Evolutionary conservation across 768 basidiomycete species (phyloP), one percentile per base, ranked within the genome.

Genomic region (Macrocybe gigantea): DNA sequence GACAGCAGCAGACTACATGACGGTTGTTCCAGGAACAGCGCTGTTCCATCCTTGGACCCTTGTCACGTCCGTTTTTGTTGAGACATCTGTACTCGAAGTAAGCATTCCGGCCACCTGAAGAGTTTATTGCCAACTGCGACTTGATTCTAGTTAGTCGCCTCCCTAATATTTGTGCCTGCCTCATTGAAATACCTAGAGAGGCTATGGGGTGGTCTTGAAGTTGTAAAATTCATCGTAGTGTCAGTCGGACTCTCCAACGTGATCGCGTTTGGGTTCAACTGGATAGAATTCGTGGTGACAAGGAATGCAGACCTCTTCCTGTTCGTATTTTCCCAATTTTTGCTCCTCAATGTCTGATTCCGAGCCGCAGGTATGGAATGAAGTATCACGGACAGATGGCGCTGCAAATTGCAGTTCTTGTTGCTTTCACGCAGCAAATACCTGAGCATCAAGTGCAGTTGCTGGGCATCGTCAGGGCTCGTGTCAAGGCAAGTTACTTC

Each of bases 391-490:
- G 96, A 38, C 87, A 93, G 66, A 92, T 88, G 78, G 88, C 91
- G 5, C 73, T 99, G 13, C 91, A 96, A 59, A 85, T 84, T 44
- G 86, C 85, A 2, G 73, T 94, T 52, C 73, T 99, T 33, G 96
- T 99, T 47, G 95, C 94, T 5, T 97, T 97, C 68, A 98, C 94
- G 3, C 96, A 99, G 64, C 67, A 96, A 47, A 98, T 98, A 56
- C 95, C 95, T 32, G 96, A 99, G 66, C 94, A 99, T 59, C 95
- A 98, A 66, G 84, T 99, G 10, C 96, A 98, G 64, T 60, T 98
- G 12, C 73, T 98, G 50, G 93, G 93, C 33, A 67, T 91, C 40
- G 60, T 92, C 53, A 90, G 82, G 64, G 77, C 87, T 41, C 81
- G 92, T 48, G 94, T 98, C 56, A 99, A 98, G 82, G 94, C 89